These are phyloP conservation scores for Fusarium annulatum DNA, from an alignment of 2,329 filamentous ascomycete species.

Conservation along the genomic window DNA sequence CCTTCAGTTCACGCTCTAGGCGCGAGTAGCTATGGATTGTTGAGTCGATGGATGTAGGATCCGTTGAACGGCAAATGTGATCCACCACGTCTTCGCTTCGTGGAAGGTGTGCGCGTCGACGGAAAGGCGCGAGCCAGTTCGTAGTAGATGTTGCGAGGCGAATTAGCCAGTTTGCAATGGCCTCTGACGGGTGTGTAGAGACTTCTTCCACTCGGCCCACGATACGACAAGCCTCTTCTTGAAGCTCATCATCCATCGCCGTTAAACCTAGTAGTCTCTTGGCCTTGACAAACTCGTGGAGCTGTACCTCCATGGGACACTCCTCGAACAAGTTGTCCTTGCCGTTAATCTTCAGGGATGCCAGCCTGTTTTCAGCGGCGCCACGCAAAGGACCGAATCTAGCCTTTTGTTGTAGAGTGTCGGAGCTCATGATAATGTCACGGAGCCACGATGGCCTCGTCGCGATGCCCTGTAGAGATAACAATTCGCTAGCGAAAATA, in stretches of 20 bases:
- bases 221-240: slow-evolving; percentile 68
- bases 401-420: slow-evolving; percentile 56
- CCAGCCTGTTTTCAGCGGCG: slow-evolving; percentile 59
- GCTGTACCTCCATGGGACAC: slow-evolving; percentile 65
- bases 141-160: slow-evolving; percentile 62
- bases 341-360: slow-evolving; percentile 65
- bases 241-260: slow-evolving; percentile 69
- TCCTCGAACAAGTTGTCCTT: slow-evolving; percentile 67
- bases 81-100: slow-evolving; percentile 66
- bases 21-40: slow-evolving; percentile 69
- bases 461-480: slow-evolving; percentile 54
- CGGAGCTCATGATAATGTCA: slow-evolving; percentile 66
- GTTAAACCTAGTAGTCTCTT: slow-evolving; percentile 67
- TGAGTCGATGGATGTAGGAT: slow-evolving; percentile 67
- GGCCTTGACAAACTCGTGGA: slow-evolving; percentile 64
- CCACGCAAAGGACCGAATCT: slow-evolving; percentile 61
- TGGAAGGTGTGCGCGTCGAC: slow-evolving; percentile 67
- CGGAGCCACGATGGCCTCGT: slow-evolving; percentile 65
- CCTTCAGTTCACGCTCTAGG: slow-evolving; percentile 66
- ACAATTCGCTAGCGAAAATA: slow-evolving; percentile 64
- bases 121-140: slow-evolving; percentile 66
- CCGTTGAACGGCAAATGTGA: slow-evolving; percentile 60
- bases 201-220: slow-evolving; percentile 66
- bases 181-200: slow-evolving; percentile 60
- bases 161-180: slow-evolving; percentile 66